Evolutionary conservation across 2,329 filamentous ascomycete genomes (phyloP).

Genomic region (Colletotrichum sp.): DNA sequence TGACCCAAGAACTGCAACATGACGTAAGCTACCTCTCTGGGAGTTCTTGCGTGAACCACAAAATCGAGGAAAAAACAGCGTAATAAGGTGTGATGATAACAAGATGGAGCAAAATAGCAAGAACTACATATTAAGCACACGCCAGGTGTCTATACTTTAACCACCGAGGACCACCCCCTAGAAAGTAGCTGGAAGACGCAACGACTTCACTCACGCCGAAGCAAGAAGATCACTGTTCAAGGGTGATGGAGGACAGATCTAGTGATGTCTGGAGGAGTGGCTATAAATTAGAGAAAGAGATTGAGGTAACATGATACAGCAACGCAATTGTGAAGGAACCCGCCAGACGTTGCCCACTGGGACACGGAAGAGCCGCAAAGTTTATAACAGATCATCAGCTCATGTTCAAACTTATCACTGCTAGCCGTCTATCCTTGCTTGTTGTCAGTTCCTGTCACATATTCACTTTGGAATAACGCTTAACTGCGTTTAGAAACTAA

Average conservation of each 20-base stretch:
- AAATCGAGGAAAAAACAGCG: neutral
- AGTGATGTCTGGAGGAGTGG: too few species aligned
- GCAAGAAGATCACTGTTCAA: neutral
- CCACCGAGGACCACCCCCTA: accelerated
- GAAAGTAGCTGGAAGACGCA: accelerated
- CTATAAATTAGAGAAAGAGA: accelerated
- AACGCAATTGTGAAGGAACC: neutral
- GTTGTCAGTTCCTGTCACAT: neutral
- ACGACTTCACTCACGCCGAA: neutral
- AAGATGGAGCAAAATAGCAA: neutral
- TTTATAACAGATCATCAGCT: accelerated
- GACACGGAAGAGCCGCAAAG: neutral
- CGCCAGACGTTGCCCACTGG: neutral
- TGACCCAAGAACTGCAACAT: too few species aligned
- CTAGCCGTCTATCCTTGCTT: accelerated
- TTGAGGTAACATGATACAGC: accelerated
- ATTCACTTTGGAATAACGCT: neutral
- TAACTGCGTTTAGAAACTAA: neutral
- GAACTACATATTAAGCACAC: accelerated
- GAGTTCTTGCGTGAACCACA: too few species aligned
- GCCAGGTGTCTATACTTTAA: accelerated
- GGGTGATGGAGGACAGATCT: too few species aligned
- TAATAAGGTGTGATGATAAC: accelerated
- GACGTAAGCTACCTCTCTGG: too few species aligned
- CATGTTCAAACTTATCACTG: accelerated